phyloP scores from a whole-genome alignment of 2,329 filamentous ascomycete species.

The Trichoderma sp. region DNA sequence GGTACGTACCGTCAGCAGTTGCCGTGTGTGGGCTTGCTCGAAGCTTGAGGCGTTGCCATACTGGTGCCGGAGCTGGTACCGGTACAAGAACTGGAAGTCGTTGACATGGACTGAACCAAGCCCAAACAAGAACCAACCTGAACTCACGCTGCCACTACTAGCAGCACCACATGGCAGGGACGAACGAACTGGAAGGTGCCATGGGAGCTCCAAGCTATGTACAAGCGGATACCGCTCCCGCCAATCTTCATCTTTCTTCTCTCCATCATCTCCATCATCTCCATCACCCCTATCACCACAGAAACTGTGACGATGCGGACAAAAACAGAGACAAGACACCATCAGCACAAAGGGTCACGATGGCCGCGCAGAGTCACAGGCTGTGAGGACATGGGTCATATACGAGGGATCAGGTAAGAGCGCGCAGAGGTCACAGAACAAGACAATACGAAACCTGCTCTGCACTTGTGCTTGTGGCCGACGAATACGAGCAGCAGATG shows the following conservation, averaged over 20 bases:
- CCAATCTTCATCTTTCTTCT: not conserved
- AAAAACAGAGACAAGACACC: not conserved
- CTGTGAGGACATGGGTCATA: not conserved
- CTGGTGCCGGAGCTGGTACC: not conserved
- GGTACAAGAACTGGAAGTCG: not conserved
- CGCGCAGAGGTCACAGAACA: slow-evolving; percentile 3
- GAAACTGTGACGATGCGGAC: too few relatives aligned
- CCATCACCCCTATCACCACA: not conserved
- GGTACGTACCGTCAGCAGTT: slow-evolving; percentile 27
- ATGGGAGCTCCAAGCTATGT: slow-evolving; percentile 11
- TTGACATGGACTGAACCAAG: not conserved
- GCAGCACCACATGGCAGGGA: slow-evolving; percentile 11
- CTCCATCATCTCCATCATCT: not conserved
- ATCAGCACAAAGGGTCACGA: not conserved
- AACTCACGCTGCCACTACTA: not conserved
- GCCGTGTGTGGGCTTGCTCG: slow-evolving; percentile 1
- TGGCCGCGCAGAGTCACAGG: not conserved
- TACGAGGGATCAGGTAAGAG: not conserved
- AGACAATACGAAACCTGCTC: slow-evolving; percentile 23
- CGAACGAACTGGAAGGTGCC: slow-evolving; percentile 14
- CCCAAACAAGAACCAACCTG: not conserved
- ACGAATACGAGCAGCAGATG: slow-evolving; percentile 26
- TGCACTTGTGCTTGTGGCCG: slow-evolving; percentile 19
- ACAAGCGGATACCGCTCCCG: slow-evolving; percentile 1
- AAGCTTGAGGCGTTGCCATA: not conserved